phyloP scores from a whole-genome alignment of 495 filamentous ascomycete species.

The Penicillium bialowiezense region DNA sequence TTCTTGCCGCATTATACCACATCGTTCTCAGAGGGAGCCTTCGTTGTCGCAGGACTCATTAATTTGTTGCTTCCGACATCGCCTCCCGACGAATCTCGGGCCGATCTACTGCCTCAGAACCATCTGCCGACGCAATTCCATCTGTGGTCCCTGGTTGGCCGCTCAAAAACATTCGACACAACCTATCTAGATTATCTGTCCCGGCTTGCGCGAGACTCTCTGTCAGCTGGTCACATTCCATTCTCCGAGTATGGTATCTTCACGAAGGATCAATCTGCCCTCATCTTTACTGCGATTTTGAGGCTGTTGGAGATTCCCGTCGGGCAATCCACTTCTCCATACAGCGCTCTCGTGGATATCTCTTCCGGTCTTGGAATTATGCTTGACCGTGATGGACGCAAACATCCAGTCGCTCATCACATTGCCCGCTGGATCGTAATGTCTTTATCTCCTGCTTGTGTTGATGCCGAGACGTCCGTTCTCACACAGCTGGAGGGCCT shows the following conservation, averaged over 20 bases:
- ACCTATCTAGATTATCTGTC: slow-evolving; percentile 88
- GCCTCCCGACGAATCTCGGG: slow-evolving; percentile 67
- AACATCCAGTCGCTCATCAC: slow-evolving; percentile 86
- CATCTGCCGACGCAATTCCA: slow-evolving; percentile 93
- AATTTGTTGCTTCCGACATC: slow-evolving; percentile 85
- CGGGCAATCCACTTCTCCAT: slow-evolving; percentile 91
- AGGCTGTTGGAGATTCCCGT: slow-evolving; percentile 93
- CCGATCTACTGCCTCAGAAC: slow-evolving; percentile 73
- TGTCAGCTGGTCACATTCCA: slow-evolving; percentile 68
- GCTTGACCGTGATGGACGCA: slow-evolving; percentile 87
- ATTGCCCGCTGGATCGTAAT: slow-evolving; percentile 95
- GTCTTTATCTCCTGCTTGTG: slow-evolving; percentile 83
- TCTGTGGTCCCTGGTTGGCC: slow-evolving; percentile 88
- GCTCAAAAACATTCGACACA: slow-evolving; percentile 84
- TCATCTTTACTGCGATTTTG: slow-evolving; percentile 90
- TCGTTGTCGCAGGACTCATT: slow-evolving; percentile 79
- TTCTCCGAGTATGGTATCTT: slow-evolving; percentile 90
- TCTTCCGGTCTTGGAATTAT: slow-evolving; percentile 76
- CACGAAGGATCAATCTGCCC: slow-evolving; percentile 84
- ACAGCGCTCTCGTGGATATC: slow-evolving; percentile 76
- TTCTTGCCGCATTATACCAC: slow-evolving; percentile 94
- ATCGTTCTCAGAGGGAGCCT: slow-evolving; percentile 84
- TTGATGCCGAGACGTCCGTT: slow-evolving; percentile 75
- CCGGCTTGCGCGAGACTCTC: slow-evolving; percentile 76
- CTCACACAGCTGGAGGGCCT: slow-evolving; percentile 85